A percentile compares a stretch with the other conserved stretches of the same genome.
Conservation (phyloP, 1,139 yeast genomes). For the Pichia sp. region DNA sequence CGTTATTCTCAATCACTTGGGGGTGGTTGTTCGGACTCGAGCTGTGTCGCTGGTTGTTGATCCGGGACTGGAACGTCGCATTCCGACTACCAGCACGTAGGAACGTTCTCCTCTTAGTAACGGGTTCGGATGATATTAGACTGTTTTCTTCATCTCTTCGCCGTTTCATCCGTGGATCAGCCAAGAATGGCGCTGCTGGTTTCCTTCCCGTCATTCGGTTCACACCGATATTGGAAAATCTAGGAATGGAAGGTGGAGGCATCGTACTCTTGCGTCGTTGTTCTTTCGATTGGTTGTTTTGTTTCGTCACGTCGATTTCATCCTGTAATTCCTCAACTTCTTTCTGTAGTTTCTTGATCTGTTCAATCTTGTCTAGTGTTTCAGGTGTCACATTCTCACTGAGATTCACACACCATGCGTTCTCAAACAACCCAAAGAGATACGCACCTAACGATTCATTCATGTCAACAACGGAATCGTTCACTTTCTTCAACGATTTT, state of each 20-base stretch:
- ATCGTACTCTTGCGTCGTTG: conserved; percentile 13
- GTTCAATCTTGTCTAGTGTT: conserved; percentile 19
- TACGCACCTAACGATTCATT: conserved; percentile 65
- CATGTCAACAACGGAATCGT: conserved; percentile 51
- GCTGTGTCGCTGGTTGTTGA: neutral
- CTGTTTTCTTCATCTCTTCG: too few species aligned
- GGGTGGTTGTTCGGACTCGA: too few species aligned
- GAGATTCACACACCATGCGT: conserved; percentile 67
- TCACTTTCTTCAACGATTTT: conserved; percentile 45
- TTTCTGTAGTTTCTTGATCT: conserved; percentile 17
- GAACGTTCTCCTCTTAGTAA: conserved; percentile 5
- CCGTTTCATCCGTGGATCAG: too few species aligned
- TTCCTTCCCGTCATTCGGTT: neutral
- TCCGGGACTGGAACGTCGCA: neutral
- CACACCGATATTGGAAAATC: neutral
- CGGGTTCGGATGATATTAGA: too few species aligned
- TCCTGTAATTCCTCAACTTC: conserved; percentile 19
- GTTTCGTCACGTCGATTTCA: conserved; percentile 12
- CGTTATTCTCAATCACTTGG: neutral
- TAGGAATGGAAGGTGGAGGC: conserved; percentile 24
- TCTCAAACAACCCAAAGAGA: conserved; percentile 58
- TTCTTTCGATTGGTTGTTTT: neutral
- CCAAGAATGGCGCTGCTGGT: too few species aligned
- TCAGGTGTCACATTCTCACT: conserved; percentile 40
- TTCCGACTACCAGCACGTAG: conserved; percentile 13